These are phyloP conservation scores for Mycosphaerelloides madeirae DNA, from an alignment of 2,329 filamentous ascomycete species.

Conservation along the genomic window DNA sequence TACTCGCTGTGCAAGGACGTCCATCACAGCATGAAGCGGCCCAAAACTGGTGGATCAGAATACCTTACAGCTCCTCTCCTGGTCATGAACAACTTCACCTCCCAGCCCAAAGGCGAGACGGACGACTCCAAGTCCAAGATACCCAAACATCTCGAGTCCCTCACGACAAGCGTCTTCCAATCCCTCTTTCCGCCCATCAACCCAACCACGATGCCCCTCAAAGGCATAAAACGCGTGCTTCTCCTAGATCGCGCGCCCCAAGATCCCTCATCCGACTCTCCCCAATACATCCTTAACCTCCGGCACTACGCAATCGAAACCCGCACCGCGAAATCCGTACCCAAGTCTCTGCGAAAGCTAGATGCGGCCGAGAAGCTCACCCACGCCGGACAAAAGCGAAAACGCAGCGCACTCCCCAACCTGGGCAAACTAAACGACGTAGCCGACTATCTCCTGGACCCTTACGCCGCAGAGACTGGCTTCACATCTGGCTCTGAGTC, in stretches of 20 bases:
- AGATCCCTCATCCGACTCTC: constrained; percentile 24
- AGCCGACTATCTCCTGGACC: constrained; percentile 87
- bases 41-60: constrained; percentile 73
- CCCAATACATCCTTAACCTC: constrained; percentile 72
- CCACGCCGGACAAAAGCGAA: constrained; percentile 43
- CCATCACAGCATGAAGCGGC: constrained; percentile 74
- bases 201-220: constrained; percentile 80
- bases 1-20: constrained; percentile 94
- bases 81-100: constrained; percentile 97
- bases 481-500: constrained; percentile 93
- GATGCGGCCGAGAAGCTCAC: constrained; percentile 80
- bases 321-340: constrained; percentile 70
- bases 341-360: constrained; percentile 75
- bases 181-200: constrained; percentile 95
- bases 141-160: constrained; percentile 89
- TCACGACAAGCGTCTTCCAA: constrained; percentile 91
- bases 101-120: constrained; percentile 43
- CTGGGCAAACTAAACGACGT: constrained; percentile 88
- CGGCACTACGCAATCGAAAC: constrained; percentile 95
- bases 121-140: constrained; percentile 48
- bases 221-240: constrained; percentile 87
- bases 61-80: constrained; percentile 82
- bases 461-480: constrained; percentile 61
- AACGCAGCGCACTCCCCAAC: constrained; percentile 64
- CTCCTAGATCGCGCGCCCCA: constrained; percentile 74